Evolutionary conservation across 2,329 filamentous ascomycete genomes (phyloP).

Genomic region (Orbilia javanica): DNA sequence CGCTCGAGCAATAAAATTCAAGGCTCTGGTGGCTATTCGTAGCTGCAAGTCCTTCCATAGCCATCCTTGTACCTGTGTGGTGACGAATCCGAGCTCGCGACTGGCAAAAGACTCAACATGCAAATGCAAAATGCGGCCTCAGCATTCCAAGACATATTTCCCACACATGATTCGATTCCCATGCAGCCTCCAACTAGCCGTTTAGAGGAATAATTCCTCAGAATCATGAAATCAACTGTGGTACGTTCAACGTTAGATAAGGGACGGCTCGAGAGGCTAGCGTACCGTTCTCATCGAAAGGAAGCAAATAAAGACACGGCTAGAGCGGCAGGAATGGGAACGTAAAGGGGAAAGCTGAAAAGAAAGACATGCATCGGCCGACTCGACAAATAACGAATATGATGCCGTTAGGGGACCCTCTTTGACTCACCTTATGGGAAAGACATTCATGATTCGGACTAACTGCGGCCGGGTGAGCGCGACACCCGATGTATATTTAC

Average conservation of each 20-base stretch:
- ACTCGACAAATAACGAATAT: constrained; percentile 43
- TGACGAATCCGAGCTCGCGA: constrained; percentile 22
- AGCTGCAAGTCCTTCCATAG: not conserved
- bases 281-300: constrained; percentile 28
- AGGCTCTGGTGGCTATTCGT: not conserved
- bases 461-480: constrained; percentile 38
- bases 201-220: constrained; percentile 10
- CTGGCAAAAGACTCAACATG: constrained; percentile 20
- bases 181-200: constrained; percentile 44
- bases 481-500: constrained; percentile 9
- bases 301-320: not conserved
- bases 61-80: constrained; percentile 4
- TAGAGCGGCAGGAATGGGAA: constrained; percentile 24
- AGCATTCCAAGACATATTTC: constrained; percentile 42
- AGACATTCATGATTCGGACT: constrained; percentile 9
- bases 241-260: constrained; percentile 38
- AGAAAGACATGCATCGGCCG: constrained; percentile 30
- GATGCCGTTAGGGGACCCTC: not conserved
- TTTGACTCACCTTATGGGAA: constrained; percentile 19
- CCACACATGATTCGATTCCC: constrained; percentile 10
- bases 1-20: not conserved
- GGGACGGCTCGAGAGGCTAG: constrained; percentile 48
- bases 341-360: constrained; percentile 46
- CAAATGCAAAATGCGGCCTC: constrained; percentile 20
- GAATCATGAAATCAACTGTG: not conserved